Conservation (phyloP, 177 flowering plant species). For the Vitis hybrid region DNA sequence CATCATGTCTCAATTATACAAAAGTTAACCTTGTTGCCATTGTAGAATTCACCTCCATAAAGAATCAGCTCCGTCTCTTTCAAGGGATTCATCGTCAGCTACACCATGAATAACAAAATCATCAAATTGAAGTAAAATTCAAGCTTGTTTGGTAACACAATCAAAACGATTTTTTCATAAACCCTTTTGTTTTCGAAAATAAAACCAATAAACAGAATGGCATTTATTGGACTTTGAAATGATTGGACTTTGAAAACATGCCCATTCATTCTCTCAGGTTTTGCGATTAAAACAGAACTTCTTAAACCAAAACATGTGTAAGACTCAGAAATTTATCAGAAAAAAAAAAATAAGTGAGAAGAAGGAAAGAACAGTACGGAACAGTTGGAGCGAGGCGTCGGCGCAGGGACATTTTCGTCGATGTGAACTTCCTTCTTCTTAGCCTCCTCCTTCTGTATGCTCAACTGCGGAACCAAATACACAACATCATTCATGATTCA, state of each 20-base stretch:
- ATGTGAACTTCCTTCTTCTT: conserved; percentile 93
- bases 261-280: no score
- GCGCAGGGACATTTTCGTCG: conserved; percentile 88
- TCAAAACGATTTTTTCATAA: no score
- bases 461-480: conserved; percentile 47
- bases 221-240: no score
- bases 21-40: conserved; percentile 82
- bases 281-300: no score
- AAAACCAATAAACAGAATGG: no score
- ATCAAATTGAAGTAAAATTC: neutral
- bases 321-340: neutral
- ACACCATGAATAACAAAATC: conserved; percentile 12
- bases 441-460: conserved; percentile 95
- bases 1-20: neutral
- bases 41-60: conserved; percentile 97
- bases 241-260: no score
- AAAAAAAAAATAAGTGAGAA: neutral
- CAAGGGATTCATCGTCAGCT: conserved; percentile 84
- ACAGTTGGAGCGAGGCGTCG: conserved; percentile 90
- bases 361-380: conserved; percentile 43
- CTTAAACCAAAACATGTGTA: no score
- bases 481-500: neutral
- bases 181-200: no score
- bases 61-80: conserved; percentile 90
- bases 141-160: no score